Percentiles rank a stretch among this genome's conserved stretches.
Conservation (phyloP, 768 basidiomycete species). For the Coprinopsis sp. region DNA sequence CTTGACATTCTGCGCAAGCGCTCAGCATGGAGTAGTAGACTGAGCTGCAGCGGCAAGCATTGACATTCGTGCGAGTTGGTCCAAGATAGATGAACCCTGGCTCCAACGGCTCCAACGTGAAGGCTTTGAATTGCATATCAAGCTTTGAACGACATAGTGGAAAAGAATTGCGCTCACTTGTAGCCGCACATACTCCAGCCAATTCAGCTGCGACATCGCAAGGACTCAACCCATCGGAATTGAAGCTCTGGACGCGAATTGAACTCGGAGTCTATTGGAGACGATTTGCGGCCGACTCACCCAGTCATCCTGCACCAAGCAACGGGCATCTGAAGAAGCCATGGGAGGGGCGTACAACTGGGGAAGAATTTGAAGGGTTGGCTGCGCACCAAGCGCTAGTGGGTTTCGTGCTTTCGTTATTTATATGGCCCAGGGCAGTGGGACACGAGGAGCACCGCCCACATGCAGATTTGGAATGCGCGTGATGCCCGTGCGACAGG, state of each 20-base stretch:
- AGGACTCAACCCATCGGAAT: conserved; percentile 35
- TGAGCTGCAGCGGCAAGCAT: conserved; percentile 47
- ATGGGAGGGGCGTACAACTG: no score
- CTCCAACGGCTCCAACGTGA: conserved; percentile 29
- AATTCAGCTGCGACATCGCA: conserved; percentile 41
- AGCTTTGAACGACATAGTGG: no score
- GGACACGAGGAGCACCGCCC: no score
- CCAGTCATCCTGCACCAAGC: conserved; percentile 8
- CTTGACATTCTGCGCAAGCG: conserved; percentile 50
- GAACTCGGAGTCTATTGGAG: neutral
- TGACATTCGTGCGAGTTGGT: conserved; percentile 28
- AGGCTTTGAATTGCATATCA: no score
- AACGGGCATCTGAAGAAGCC: conserved; percentile 13
- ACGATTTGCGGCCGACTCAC: conserved; percentile 1
- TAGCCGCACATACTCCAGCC: conserved; percentile 35
- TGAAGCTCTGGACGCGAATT: conserved; percentile 30
- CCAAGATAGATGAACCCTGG: conserved; percentile 31
- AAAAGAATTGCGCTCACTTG: conserved; percentile 22
- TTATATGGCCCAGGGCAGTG: no score
- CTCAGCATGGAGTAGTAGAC: conserved; percentile 50
- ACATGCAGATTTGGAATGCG: no score
- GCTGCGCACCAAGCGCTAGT: no score
- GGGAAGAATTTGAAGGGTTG: no score
- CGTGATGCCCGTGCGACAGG: no score
- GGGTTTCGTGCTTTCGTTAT: no score